phyloP scores from a whole-genome alignment of 2,329 filamentous ascomycete genomes.

The Diaporthe australafricana region DNA sequence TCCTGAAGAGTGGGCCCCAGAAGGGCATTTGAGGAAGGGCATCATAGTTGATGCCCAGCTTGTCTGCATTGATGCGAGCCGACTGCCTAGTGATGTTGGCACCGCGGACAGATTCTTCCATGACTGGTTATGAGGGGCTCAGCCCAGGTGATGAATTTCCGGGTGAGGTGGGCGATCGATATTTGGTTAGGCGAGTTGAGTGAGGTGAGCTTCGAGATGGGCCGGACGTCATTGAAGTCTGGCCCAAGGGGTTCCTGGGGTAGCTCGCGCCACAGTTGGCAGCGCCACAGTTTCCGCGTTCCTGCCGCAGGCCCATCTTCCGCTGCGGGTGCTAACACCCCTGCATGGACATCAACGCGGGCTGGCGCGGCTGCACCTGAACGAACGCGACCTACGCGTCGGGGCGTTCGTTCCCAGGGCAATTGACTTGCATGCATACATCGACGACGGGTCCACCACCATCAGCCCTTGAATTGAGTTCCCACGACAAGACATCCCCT shows the following conservation, averaged over 20 bases:
- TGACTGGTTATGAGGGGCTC: neutral
- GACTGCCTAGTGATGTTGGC: conserved; percentile 3
- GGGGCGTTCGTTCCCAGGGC: conserved; percentile 17
- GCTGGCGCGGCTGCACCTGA: conserved; percentile 6
- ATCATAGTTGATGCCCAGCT: conserved; percentile 35
- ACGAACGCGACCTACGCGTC: conserved; percentile 25
- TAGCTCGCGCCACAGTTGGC: conserved; percentile 32
- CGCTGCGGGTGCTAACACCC: neutral
- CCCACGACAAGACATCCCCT: neutral
- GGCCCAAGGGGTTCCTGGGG: conserved; percentile 5
- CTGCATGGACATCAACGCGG: conserved; percentile 11
- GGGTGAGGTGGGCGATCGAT: neutral
- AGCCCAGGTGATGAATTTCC: neutral
- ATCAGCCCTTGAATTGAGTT: neutral
- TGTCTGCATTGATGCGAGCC: conserved; percentile 32
- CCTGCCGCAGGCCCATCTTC: conserved; percentile 18
- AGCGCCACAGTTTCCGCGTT: conserved; percentile 6
- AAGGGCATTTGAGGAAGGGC: conserved; percentile 31
- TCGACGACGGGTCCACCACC: neutral
- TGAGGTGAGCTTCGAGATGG: neutral
- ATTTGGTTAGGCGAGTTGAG: neutral
- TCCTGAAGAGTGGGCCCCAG: conserved; percentile 19
- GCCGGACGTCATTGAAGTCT: conserved; percentile 32
- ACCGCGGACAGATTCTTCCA: neutral
- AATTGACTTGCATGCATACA: conserved; percentile 22